phyloP scores from a whole-genome alignment of 176 grass and related monocot species.

The Elymus sibiricus region DNA sequence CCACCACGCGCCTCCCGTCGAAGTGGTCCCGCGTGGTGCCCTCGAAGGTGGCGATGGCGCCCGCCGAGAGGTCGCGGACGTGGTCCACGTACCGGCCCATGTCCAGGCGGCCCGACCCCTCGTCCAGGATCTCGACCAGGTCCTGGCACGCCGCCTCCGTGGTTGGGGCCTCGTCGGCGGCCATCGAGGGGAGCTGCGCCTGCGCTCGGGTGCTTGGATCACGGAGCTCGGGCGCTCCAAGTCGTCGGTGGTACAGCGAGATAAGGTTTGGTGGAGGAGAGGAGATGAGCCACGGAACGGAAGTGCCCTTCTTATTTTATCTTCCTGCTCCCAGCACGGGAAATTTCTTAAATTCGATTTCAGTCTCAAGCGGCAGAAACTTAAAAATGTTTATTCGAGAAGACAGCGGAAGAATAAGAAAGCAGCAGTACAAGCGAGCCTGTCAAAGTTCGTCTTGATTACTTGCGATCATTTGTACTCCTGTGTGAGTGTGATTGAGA shows the following conservation, averaged over 20 bases:
- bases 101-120: slow-evolving; percentile 47
- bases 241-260: slow-evolving; percentile 2
- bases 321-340: background rate
- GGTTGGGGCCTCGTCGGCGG: background rate
- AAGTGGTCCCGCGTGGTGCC: slow-evolving; percentile 87
- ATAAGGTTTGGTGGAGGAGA: slow-evolving; percentile 15
- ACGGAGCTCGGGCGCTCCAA: slow-evolving; percentile 15
- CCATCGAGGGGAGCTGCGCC: slow-evolving; percentile 18
- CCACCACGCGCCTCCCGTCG: slow-evolving; percentile 70
- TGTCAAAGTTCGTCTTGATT: no score
- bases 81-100: slow-evolving; percentile 56
- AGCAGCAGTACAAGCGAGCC: no score
- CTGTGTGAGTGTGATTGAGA: no score
- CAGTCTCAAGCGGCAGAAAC: no score
- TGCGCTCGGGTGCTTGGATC: slow-evolving; percentile 11
- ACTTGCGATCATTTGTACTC: no score
- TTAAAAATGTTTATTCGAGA: background rate
- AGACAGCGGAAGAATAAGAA: background rate
- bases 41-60: slow-evolving; percentile 94
- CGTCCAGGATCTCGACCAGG: slow-evolving; percentile 76
- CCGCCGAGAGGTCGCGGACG: slow-evolving; percentile 78
- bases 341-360: background rate
- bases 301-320: background rate
- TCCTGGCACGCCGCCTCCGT: background rate
- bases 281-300: slow-evolving; percentile 3